Evolutionary conservation across 495 filamentous ascomycete species (phyloP).

Genomic region (Penicillium bovifimosum): DNA sequence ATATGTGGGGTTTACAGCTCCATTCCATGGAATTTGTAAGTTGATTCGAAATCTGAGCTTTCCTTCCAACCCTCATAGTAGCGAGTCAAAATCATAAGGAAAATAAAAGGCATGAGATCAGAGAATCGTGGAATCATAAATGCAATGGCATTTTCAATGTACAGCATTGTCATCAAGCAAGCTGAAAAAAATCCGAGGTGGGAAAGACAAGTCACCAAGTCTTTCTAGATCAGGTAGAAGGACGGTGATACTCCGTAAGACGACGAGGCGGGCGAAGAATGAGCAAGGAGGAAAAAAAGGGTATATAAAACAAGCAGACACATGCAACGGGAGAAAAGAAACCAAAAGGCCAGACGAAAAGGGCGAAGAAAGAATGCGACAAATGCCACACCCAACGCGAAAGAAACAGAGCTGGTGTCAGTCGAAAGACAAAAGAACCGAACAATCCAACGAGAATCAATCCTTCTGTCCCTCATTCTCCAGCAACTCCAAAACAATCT

Average conservation of each 20-base stretch:
- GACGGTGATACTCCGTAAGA: neutral
- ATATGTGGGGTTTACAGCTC: no score
- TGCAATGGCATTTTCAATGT: slow-evolving; percentile 24
- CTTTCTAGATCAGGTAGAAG: neutral
- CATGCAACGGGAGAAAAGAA: no score
- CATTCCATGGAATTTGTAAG: no score
- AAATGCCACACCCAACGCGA: neutral
- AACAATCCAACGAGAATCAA: slow-evolving; percentile 6
- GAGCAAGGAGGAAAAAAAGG: neutral
- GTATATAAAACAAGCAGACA: slow-evolving; percentile 12
- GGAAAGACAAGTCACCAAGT: neutral
- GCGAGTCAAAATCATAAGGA: neutral
- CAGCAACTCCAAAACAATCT: slow-evolving; percentile 86
- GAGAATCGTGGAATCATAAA: slow-evolving; percentile 12
- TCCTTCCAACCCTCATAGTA: no score
- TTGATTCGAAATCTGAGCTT: neutral
- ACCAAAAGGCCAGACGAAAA: neutral
- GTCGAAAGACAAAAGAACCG: neutral
- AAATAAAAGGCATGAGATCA: neutral
- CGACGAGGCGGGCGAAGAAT: neutral
- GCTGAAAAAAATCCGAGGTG: neutral
- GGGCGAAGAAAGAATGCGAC: neutral
- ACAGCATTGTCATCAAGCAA: slow-evolving; percentile 19
- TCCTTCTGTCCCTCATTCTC: slow-evolving; percentile 93
- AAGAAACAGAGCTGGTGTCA: neutral